These are phyloP conservation scores for Debaryomyces fabryi DNA, from an alignment of 1,139 yeast species.

Conservation along the genomic window DNA sequence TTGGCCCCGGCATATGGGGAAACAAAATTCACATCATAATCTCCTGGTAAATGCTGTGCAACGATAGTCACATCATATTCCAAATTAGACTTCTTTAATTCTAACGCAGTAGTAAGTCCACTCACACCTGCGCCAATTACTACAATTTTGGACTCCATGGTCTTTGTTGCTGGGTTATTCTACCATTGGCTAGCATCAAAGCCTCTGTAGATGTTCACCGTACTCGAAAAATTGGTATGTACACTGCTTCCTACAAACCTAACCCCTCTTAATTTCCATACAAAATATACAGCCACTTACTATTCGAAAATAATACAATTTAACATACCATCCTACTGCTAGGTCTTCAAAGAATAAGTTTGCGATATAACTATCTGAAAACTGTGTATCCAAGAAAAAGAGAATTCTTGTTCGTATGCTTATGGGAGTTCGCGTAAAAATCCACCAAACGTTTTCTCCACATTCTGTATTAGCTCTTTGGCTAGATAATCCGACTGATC, in stretches of 20 bases:
- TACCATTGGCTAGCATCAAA: neutral
- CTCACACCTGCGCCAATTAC: conserved; percentile 43
- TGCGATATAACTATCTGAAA: too few species aligned
- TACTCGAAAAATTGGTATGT: neutral
- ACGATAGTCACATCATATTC: conserved; percentile 30
- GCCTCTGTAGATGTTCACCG: neutral
- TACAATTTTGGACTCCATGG: neutral
- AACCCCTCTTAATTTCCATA: too few species aligned
- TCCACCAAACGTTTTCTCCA: neutral
- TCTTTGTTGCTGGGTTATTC: neutral
- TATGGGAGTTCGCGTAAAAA: too few species aligned
- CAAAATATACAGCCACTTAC: too few species aligned
- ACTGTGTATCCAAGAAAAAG: too few species aligned
- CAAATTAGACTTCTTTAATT: conserved; percentile 26
- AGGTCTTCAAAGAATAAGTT: too few species aligned
- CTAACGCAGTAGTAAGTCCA: conserved; percentile 44
- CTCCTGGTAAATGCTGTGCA: conserved; percentile 44
- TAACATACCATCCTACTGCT: too few species aligned
- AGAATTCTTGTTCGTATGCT: too few species aligned
- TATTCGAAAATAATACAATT: too few species aligned
- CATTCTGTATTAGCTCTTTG: neutral
- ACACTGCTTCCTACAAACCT: neutral
- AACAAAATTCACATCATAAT: conserved; percentile 36
- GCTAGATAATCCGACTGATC: neutral
- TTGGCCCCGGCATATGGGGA: conserved; percentile 51